Conservation (phyloP, 2,329 filamentous ascomycete genomes). For the Cadophora sp. region DNA sequence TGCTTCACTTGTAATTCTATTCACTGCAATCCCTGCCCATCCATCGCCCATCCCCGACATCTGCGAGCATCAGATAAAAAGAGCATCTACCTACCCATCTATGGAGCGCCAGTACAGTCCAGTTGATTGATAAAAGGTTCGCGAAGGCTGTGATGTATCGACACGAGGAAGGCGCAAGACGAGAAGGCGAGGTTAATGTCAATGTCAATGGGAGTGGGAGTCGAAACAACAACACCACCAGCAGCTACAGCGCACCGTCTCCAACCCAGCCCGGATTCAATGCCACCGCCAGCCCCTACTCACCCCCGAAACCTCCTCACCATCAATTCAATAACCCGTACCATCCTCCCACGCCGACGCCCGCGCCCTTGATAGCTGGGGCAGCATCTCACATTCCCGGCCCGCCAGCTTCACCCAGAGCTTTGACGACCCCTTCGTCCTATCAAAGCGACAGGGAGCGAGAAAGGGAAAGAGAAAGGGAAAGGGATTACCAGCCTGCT, state of each 20-base stretch:
- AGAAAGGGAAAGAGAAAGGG: conserved; percentile 25
- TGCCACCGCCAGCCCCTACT: conserved; percentile 32
- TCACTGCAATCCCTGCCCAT: conserved; percentile 12
- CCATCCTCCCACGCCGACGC: conserved; percentile 39
- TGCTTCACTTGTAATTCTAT: conserved; percentile 29
- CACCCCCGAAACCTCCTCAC: conserved; percentile 42
- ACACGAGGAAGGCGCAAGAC: conserved; percentile 38
- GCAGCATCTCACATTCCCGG: conserved; percentile 39
- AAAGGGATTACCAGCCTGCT: conserved; percentile 39
- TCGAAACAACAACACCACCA: conserved; percentile 33
- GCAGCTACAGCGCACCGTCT: conserved; percentile 36
- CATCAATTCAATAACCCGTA: conserved; percentile 44
- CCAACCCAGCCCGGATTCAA: conserved; percentile 41
- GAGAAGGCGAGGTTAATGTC: conserved; percentile 38
- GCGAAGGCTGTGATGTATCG: conserved; percentile 43
- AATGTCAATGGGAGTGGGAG: conserved; percentile 15
- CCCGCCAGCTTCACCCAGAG: conserved; percentile 40
- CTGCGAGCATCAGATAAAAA: conserved; percentile 14
- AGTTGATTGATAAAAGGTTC: conserved; percentile 8
- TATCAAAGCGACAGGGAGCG: conserved; percentile 40
- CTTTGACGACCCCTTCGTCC: conserved; percentile 37
- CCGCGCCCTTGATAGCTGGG: conserved; percentile 33
- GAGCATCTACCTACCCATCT: conserved; percentile 39
- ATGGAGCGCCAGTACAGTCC: conserved; percentile 38
- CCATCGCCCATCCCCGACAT: not conserved